phyloP scores from a whole-genome alignment of 441 rosid species.

The Syzygium syzygioides region DNA sequence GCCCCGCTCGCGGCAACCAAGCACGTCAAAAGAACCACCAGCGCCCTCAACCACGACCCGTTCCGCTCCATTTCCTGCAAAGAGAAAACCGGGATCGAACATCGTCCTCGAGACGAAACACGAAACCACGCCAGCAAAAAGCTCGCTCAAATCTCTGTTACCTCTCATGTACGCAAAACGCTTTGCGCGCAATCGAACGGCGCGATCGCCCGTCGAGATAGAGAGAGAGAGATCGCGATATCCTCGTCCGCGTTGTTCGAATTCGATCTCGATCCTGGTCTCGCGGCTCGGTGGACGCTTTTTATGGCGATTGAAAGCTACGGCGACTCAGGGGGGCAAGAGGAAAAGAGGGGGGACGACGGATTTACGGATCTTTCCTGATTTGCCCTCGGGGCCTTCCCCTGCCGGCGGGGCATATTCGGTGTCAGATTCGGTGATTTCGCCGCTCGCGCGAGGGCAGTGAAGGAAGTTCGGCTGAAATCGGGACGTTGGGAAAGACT shows the following conservation, averaged over 20 bases:
- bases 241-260: too few relatives aligned
- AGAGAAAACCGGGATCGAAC: background rate
- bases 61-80: slow-evolving; percentile 8
- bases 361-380: background rate
- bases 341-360: background rate
- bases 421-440: background rate
- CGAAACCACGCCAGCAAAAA: background rate
- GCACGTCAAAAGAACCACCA: background rate
- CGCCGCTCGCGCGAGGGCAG: background rate
- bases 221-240: background rate
- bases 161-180: background rate
- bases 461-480: background rate
- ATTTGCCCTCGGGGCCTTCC: background rate
- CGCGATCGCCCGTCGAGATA: background rate
- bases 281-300: background rate
- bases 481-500: background rate
- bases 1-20: background rate
- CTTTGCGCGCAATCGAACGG: background rate
- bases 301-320: background rate
- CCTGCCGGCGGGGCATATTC: background rate
- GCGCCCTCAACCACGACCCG: background rate
- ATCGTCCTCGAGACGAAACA: background rate
- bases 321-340: background rate
- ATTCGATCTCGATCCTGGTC: background rate
- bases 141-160: background rate